These are phyloP conservation scores for Aspergillus fijiensis DNA, from an alignment of 2,329 filamentous ascomycete species.

Conservation along the genomic window DNA sequence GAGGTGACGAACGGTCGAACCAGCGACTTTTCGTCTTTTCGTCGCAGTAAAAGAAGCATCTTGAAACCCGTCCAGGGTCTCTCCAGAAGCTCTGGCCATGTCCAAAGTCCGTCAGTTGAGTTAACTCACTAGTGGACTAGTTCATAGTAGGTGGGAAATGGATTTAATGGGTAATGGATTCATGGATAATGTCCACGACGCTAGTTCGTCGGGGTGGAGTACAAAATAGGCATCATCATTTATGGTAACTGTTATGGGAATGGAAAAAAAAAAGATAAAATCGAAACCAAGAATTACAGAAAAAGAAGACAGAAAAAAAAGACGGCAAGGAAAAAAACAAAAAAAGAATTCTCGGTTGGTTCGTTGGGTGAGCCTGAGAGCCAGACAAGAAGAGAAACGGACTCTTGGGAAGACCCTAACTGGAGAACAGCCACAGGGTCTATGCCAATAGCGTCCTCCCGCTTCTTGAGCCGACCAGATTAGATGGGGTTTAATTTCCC, in stretches of 20 bases:
- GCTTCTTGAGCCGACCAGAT: not conserved
- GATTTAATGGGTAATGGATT: not conserved
- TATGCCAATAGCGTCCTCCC: not conserved
- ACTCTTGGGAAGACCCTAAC: not conserved
- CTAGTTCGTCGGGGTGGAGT: constrained; percentile 18
- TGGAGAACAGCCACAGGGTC: not conserved
- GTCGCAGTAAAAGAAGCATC: constrained; percentile 16
- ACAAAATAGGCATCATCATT: constrained; percentile 21
- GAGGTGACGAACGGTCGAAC: constrained; percentile 9
- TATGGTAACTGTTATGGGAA: constrained; percentile 2
- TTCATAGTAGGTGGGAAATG: constrained; percentile 12
- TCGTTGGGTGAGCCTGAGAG: not conserved
- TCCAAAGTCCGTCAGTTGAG: constrained; percentile 11
- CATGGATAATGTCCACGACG: constrained; percentile 4
- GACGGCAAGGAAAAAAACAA: not conserved
- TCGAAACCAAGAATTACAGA: not conserved
- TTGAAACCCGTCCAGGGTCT: constrained; percentile 28
- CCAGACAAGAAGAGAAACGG: not conserved
- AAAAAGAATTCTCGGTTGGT: not conserved
- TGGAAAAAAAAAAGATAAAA: not conserved
- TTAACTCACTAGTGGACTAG: constrained; percentile 12
- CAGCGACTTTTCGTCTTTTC: not conserved
- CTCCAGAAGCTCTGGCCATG: constrained; percentile 26
- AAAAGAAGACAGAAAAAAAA: not conserved
- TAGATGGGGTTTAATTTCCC: not conserved